Evolutionary conservation across 768 basidiomycete species (phyloP), one percentile per base, ranked within the genome.

Genomic region (Mycena olivaceomarginata): DNA sequence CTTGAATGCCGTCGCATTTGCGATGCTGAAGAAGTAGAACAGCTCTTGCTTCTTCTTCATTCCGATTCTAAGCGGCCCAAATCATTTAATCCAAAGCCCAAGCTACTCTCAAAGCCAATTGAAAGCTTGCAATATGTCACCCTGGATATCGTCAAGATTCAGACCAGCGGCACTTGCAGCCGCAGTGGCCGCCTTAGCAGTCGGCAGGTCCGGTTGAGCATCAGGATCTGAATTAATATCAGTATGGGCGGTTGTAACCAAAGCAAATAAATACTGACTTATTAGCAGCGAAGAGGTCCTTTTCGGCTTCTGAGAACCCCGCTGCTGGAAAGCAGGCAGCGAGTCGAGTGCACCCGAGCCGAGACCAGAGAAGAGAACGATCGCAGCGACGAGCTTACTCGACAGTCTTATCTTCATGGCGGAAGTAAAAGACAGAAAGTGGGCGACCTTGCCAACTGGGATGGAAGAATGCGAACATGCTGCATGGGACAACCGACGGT

Each of bases 21-120:
- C 82, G 79, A 93, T 88, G 66, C 87, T 82, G 87, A 92, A 92
- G 84, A 93, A 91, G 70, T 88, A 83, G 80, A 89, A 91, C 20
- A 83, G 82, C 77, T 92, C 88, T 10, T 86, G 87, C 83, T 89
- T 90, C 87, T 93, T 93, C 12, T 88, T 89, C 48, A 92, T 86
- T 22, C 91, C 92, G 56, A 86, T 85, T 79, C 91, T 92, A 16
- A 16, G 25, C 2, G 22, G 31, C 31, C 31, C 2, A 31, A 31
- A 11, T 31, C 15, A 48, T 48, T 65, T 45, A 67, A 48, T 67
- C 25, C 22, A 48, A 25, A 2, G 4, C 7, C 5, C 25, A 37
- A 5, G 12, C 10, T 16, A 5, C 13, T 10, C 31, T 31, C 31
- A 31, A 31, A 46, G n/a, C 31, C 31, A 46, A 25, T 63, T 18